These are phyloP conservation scores for Zygosaccharomyces sapae DNA, from an alignment of 1,139 yeast species.

Conservation along the genomic window DNA sequence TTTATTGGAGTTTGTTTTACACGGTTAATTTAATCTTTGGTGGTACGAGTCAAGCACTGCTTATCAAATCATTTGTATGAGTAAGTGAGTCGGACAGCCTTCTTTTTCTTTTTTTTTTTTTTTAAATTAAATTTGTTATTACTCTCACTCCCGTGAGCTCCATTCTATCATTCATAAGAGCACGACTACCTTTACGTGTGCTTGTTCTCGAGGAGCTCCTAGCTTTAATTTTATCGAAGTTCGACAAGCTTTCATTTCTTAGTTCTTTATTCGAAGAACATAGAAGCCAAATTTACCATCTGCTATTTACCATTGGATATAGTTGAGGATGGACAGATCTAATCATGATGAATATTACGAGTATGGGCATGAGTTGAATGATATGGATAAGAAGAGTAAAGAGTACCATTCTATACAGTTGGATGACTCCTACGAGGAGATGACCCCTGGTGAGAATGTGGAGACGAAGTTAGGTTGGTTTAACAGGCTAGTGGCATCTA, in stretches of 20 bases:
- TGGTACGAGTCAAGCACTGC: too few relatives aligned
- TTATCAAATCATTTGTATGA: not conserved
- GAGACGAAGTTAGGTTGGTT: conserved; percentile 26
- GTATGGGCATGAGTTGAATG: conserved; percentile 2
- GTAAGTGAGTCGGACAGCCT: conserved; percentile 3
- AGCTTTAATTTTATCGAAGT: not conserved
- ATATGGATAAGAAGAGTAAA: conserved; percentile 43
- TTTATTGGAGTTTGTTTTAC: too few relatives aligned
- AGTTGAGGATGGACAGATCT: not conserved
- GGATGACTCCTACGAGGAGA: conserved; percentile 10
- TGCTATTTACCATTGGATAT: not conserved
- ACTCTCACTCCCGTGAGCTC: not conserved
- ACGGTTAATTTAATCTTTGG: too few relatives aligned
- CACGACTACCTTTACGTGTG: not conserved
- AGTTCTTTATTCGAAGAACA: too few relatives aligned
- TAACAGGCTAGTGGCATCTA: conserved; percentile 36
- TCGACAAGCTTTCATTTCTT: too few relatives aligned
- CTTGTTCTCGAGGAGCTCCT: not conserved
- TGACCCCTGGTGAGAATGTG: conserved; percentile 10
- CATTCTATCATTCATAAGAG: conserved; percentile 1
- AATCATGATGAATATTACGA: conserved; percentile 1
- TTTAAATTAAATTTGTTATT: not conserved
- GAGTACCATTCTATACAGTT: conserved; percentile 2
- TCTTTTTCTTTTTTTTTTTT: too few relatives aligned
- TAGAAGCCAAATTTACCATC: not conserved